These are phyloP conservation scores for Macrophomina phaseolina DNA, from an alignment of 2,329 filamentous ascomycete genomes.

Conservation along the genomic window DNA sequence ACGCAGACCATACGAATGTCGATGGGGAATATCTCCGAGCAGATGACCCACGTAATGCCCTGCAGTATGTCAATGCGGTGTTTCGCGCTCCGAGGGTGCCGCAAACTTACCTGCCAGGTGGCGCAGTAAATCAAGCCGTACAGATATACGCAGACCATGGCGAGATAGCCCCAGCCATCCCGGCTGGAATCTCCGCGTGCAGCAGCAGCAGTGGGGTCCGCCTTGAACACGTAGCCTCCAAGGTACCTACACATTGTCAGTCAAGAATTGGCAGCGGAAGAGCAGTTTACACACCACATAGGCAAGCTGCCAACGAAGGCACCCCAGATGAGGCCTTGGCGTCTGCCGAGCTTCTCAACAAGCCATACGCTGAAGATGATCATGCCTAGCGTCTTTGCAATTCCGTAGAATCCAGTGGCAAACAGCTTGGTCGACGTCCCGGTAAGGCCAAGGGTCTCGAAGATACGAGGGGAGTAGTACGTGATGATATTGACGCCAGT, in stretches of 20 bases:
- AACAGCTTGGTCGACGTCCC: conserved; percentile 67
- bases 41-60: conserved; percentile 65
- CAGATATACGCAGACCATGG: conserved; percentile 62
- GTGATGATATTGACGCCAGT: conserved; percentile 50
- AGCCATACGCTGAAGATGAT: conserved; percentile 45
- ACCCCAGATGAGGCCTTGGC: conserved; percentile 54
- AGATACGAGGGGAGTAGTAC: conserved; percentile 70
- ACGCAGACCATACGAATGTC: conserved; percentile 58
- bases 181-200: conserved; percentile 50
- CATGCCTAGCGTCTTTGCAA: conserved; percentile 61
- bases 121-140: conserved; percentile 61
- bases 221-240: conserved; percentile 60
- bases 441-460: conserved; percentile 67
- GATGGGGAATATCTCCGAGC: conserved; percentile 65
- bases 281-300: conserved; percentile 50
- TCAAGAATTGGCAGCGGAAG: no score
- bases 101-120: conserved; percentile 51
- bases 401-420: conserved; percentile 74
- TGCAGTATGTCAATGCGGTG: not conserved
- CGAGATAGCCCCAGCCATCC: conserved; percentile 55
- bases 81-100: conserved; percentile 42
- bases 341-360: conserved; percentile 48
- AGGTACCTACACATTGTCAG: conserved; percentile 33
- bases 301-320: conserved; percentile 56
- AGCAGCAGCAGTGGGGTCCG: conserved; percentile 50